These are phyloP conservation scores for Epichloe scottii DNA, from an alignment of 2,329 filamentous ascomycete genomes.

Conservation along the genomic window DNA sequence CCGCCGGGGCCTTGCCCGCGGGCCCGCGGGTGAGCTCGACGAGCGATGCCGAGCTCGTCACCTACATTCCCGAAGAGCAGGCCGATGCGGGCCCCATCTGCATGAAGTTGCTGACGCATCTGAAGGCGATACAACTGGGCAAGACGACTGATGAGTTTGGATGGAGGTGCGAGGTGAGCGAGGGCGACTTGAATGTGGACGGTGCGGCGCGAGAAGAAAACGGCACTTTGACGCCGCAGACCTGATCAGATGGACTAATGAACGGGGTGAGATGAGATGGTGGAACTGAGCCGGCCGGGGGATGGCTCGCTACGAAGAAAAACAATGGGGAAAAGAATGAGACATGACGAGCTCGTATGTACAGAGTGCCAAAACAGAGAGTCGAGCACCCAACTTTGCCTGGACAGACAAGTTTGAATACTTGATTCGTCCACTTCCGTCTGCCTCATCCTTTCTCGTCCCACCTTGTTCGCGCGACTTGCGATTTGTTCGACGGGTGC, in stretches of 20 bases:
- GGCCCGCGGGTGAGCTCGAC: conserved; percentile 28
- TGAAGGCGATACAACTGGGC: conserved; percentile 79
- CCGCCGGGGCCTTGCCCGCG: conserved; percentile 13
- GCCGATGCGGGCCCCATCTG: conserved; percentile 65
- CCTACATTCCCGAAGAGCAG: conserved; percentile 40
- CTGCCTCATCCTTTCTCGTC: no score
- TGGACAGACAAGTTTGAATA: no score
- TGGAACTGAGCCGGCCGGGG: not conserved
- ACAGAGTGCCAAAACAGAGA: no score
- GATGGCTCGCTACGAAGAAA: no score
- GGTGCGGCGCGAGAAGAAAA: conserved; percentile 11
- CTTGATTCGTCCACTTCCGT: no score
- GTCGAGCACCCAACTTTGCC: no score
- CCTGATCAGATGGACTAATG: conserved; percentile 22
- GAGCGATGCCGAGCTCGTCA: conserved; percentile 33
- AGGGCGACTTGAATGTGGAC: conserved; percentile 31
- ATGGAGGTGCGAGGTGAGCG: conserved; percentile 47
- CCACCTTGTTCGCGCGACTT: no score
- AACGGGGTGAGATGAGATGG: not conserved
- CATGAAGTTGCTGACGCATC: conserved; percentile 56
- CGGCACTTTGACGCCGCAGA: conserved; percentile 12
- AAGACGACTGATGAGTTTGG: conserved; percentile 64
- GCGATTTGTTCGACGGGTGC: no score
- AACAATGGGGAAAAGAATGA: no score
- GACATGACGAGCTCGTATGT: no score